Percentiles rank a stretch among this genome's conserved stretches.
Evolutionary conservation across 2,329 filamentous ascomycete genomes (phyloP).

Genomic region (Paraphaeosphaeria minitans): DNA sequence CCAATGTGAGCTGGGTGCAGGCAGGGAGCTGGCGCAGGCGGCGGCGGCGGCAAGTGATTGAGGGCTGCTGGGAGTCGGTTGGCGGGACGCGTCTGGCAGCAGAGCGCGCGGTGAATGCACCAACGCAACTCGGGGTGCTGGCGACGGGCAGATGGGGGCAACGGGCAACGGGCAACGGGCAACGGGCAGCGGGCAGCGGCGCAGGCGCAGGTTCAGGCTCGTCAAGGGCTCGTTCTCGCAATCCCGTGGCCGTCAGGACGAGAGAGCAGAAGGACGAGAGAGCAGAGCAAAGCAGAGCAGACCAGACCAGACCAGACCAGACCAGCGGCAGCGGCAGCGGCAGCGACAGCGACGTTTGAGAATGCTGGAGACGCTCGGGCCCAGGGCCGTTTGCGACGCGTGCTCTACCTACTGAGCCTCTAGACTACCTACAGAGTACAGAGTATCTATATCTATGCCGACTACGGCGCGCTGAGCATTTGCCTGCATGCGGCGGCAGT

Average conservation of each 20-base stretch:
- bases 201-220: neutral
- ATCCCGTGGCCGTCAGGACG: conserved; percentile 27
- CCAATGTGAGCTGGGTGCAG: conserved; percentile 6
- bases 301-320: no score
- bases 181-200: neutral
- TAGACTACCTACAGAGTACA: no score
- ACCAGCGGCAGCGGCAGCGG: no score
- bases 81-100: conserved; percentile 7
- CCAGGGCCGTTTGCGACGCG: conserved; percentile 10
- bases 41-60: conserved; percentile 1
- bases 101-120: neutral
- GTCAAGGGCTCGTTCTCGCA: no score
- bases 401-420: neutral
- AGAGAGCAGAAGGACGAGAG: no score
- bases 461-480: conserved; percentile 2
- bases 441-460: no score
- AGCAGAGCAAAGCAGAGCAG: no score
- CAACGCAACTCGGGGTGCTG: neutral
- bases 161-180: neutral
- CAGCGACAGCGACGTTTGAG: conserved; percentile 17
- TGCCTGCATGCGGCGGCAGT: conserved; percentile 10
- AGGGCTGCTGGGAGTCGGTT: neutral
- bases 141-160: neutral
- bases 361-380: conserved; percentile 9
- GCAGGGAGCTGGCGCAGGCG: conserved; percentile 3